Conservation (phyloP, 305 asterid genomes). For the Solanum hybrid region DNA sequence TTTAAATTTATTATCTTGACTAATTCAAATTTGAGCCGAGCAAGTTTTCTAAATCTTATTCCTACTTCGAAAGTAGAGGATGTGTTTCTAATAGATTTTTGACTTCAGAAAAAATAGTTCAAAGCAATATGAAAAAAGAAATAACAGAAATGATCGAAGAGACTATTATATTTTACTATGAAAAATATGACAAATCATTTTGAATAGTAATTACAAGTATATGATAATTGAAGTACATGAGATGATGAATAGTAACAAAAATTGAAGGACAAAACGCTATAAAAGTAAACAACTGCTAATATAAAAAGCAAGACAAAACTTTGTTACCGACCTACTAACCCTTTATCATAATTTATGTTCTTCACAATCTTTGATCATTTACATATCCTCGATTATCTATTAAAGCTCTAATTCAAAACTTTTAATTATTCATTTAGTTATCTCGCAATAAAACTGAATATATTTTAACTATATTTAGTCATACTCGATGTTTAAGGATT, state of each 20-base stretch:
- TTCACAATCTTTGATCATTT: accelerated
- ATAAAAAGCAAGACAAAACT: no score
- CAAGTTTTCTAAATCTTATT: neutral
- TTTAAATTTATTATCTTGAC: neutral
- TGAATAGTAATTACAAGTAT: no score
- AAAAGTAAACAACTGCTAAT: neutral
- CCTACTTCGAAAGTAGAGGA: neutral
- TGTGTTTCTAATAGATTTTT: neutral
- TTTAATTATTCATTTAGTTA: neutral
- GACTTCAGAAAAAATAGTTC: neutral
- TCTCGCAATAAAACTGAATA: neutral
- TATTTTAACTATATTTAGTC: neutral
- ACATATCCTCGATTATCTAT: neutral
- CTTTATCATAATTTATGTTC: neutral
- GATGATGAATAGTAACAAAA: no score
- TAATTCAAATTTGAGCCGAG: neutral
- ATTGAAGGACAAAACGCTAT: neutral
- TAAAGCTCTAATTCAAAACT: neutral
- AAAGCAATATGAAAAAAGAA: neutral
- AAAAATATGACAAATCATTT: no score
- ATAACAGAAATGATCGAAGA: no score
- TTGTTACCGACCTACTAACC: no score
- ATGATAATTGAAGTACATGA: no score
- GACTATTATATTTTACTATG: no score
- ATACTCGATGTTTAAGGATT: neutral